Evolutionary conservation across 805 yeast genomes (phyloP), one percentile per base, ranked within the genome.

Genomic region (Priceomyces fermenticarens): DNA sequence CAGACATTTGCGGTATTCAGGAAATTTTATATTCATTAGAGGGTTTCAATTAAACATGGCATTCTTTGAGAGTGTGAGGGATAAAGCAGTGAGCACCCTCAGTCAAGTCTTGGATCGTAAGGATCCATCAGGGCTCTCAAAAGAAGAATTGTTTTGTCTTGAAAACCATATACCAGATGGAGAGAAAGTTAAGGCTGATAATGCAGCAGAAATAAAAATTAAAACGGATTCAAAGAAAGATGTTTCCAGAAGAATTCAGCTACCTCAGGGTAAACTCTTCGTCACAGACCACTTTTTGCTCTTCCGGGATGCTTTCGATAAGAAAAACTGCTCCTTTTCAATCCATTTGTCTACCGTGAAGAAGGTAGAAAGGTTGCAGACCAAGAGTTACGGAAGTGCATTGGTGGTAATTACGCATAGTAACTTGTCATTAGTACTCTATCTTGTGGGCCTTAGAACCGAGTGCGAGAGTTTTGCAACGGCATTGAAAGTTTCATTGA

Each of bases 341-440:
- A 51, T 91, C 23, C 93, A 91, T 46, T 63, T 93, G 32, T 79
- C 90, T 1, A 79, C 96, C 1, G 66, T 93, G 30, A 81, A 85
- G 54, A 82, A 88, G 46, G 95, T 93, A 12, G 97, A 91, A 57
- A 73, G 97, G 39, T 73, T 88, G 14, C 95, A 95, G 9, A 73
- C 88, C 1, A 73, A 81, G 41, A 73, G 86, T 1, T 85, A 82
- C 56, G 82, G 86, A 13, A 86, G 89, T 63, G 89, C 96, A 1
- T 70, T 93, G 13, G 67, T 81, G n/a, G 63, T 91, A 10, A 72
- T 77, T 4, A 78, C 95, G 2, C 80, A 81, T 42, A 80, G 84
- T 25, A 85, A 82, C 11, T 57, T 84, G 42, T 73, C 72, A 39
- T 54, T 89, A 2, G 71, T 82, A 2, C 64, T 90, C 15, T 88